A percentile compares a stretch with the other conserved stretches of the same genome.
Evolutionary conservation across 805 yeast species (phyloP).

Genomic region (Kazachstania taianensis): DNA sequence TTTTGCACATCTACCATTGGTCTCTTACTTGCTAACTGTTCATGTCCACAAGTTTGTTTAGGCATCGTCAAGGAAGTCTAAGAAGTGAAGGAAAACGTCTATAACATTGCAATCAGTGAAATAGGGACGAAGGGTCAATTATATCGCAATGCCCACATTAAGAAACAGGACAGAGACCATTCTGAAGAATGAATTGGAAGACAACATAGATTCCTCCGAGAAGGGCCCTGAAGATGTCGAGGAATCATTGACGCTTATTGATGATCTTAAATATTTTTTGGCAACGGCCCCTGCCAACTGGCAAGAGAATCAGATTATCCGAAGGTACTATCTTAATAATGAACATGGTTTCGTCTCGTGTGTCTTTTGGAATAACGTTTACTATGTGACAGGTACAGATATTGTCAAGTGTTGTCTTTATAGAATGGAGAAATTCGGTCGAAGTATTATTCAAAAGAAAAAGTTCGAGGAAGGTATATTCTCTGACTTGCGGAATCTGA

Average conservation of each 20-base stretch:
- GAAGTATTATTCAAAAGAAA: conserved; percentile 73
- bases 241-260: conserved; percentile 50
- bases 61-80: too few species aligned
- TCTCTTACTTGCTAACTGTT: too few species aligned
- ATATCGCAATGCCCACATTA: conserved; percentile 7
- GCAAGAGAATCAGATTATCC: conserved; percentile 79
- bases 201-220: not conserved
- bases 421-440: conserved; percentile 82
- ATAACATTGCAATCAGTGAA: too few species aligned
- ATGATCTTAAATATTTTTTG: conserved; percentile 74
- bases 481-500: conserved; percentile 77
- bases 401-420: conserved; percentile 89
- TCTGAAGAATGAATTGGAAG: conserved; percentile 5
- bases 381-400: conserved; percentile 91
- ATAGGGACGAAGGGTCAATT: too few species aligned
- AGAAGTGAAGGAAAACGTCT: too few species aligned
- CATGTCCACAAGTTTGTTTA: too few species aligned
- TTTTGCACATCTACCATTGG: too few species aligned
- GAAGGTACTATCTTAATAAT: conserved; percentile 74
- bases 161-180: conserved; percentile 16
- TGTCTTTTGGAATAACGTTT: conserved; percentile 83
- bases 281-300: conserved; percentile 94
- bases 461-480: conserved; percentile 96
- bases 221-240: conserved; percentile 17
- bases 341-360: conserved; percentile 89